Conservation (phyloP, 352 stramenopile genomes). For the Phytophthora syringae region DNA sequence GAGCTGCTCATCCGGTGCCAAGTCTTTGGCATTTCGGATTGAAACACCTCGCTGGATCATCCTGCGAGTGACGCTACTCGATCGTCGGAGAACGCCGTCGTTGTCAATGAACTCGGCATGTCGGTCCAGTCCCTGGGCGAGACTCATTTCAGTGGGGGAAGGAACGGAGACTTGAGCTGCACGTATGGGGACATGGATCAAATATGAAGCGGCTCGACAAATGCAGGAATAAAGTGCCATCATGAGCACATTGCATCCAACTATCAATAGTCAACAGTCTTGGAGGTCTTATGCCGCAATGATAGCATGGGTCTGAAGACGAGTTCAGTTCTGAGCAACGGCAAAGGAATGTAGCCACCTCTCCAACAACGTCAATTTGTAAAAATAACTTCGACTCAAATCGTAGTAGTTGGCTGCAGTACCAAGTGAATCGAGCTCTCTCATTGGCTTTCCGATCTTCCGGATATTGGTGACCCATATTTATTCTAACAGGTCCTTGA, state of each 20-base stretch:
- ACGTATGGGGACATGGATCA: conserved; percentile 22
- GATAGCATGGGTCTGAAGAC: background rate
- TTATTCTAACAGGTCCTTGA: background rate
- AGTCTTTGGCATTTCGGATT: conserved; percentile 37
- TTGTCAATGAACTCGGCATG: conserved; percentile 51
- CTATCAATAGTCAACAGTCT: conserved; percentile 24
- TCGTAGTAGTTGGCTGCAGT: too few species aligned
- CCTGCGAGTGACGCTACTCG: conserved; percentile 30
- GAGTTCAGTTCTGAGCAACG: conserved; percentile 7
- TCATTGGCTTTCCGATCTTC: background rate
- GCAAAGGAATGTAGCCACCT: too few species aligned
- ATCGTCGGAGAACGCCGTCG: conserved; percentile 54
- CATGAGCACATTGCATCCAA: background rate
- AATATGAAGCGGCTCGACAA: conserved; percentile 1
- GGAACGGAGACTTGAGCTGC: conserved; percentile 28
- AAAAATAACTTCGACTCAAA: too few species aligned
- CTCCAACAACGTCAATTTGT: too few species aligned
- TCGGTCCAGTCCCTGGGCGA: conserved; percentile 35
- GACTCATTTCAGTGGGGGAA: background rate
- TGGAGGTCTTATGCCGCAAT: conserved; percentile 11
- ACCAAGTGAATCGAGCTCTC: background rate
- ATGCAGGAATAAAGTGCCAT: conserved; percentile 5
- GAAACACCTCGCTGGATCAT: conserved; percentile 45
- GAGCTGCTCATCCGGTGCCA: conserved; percentile 34
- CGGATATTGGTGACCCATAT: background rate